Evolutionary conservation across 805 yeast species (phyloP), one percentile per base, ranked within the genome.

Genomic region (Sugiyamaella chiloensis): DNA sequence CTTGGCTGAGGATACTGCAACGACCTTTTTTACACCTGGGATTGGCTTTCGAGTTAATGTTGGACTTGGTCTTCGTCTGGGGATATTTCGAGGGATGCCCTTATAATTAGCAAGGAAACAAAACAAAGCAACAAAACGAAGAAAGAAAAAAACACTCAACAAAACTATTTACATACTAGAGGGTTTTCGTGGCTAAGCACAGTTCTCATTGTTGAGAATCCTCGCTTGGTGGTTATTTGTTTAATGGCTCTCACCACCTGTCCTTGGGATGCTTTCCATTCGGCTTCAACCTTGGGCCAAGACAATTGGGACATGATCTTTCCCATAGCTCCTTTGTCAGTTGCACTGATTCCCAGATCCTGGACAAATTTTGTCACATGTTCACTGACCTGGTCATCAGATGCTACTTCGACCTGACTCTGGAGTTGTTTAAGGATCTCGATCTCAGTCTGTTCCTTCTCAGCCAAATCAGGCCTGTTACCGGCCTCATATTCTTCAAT

Each of bases 1-100:
- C 60, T 85, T 85, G 2, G 87, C 87, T 1, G 89, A 82, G 0
- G 88, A 74, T 0, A 85, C 89, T 1, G 86, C 71, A 1, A 87
- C 52, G 1, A 86, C 73, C 43, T 75, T 79, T 5, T 70, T 65
- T 1, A 85, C 91, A n/a, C 77, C 77, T 0, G 82, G 77, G 26
- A 87, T 76, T 14, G 65, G 63, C 49, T 73, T 78, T 31, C 54
- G 53, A 8, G 55, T 47, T 3, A 47, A 20, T 48, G 69, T 75
- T 7, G 79, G 64, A 0, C 87, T 86, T 1, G 83, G 60, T 1
- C 83, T 81, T 24, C 74, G 71, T 5, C 78, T 68, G 64, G 72
- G 50, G 52, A 46, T 34, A 27, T 46, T 52, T 47, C 70, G 50
- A 6, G 77, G 74, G 12, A 75, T 64, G 3, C 79, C 79, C 75